phyloP scores from a whole-genome alignment of 768 basidiomycete species.

The Termitomyces sp. region DNA sequence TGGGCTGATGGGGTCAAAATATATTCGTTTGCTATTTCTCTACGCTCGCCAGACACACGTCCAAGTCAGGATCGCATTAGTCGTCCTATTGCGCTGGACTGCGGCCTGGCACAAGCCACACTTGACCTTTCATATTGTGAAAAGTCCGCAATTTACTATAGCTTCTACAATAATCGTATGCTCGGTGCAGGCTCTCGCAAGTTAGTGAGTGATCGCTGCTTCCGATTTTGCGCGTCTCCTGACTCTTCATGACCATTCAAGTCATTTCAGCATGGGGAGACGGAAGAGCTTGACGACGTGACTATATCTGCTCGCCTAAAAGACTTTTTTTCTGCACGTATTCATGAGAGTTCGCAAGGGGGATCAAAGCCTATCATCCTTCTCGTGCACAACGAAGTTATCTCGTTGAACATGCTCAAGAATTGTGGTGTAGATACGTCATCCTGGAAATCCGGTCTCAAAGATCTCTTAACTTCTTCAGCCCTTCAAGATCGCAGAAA shows the following conservation, averaged over 20 bases:
- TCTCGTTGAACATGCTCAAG: slow-evolving; percentile 31
- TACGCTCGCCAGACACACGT: slow-evolving; percentile 29
- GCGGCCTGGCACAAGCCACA: slow-evolving; percentile 36
- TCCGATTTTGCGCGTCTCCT: background rate
- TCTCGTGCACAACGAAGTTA: slow-evolving; percentile 38
- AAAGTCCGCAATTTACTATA: slow-evolving; percentile 19
- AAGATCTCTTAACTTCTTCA: slow-evolving; percentile 21
- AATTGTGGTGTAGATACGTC: slow-evolving; percentile 35
- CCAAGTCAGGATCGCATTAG: slow-evolving; percentile 19
- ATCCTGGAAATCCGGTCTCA: slow-evolving; percentile 36
- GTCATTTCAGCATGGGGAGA: slow-evolving; percentile 24
- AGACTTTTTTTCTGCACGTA: slow-evolving; percentile 16
- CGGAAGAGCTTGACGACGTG: slow-evolving; percentile 13
- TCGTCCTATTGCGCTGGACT: slow-evolving; percentile 27
- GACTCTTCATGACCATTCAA: slow-evolving; percentile 1
- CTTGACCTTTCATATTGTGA: slow-evolving; percentile 14
- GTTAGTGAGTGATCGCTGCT: slow-evolving; percentile 1
- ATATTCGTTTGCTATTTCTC: slow-evolving; percentile 29
- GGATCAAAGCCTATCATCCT: slow-evolving; percentile 31
- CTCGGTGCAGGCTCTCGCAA: slow-evolving; percentile 10
- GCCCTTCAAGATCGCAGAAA: background rate
- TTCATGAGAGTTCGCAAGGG: background rate
- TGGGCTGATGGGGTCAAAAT: slow-evolving; percentile 28
- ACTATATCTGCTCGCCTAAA: slow-evolving; percentile 15
- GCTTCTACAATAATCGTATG: slow-evolving; percentile 10